Percentiles rank a stretch among this genome's conserved stretches.
phyloP scores from a whole-genome alignment of 2,329 filamentous ascomycete genomes.

The Neofusicoccum kwambonambiense region DNA sequence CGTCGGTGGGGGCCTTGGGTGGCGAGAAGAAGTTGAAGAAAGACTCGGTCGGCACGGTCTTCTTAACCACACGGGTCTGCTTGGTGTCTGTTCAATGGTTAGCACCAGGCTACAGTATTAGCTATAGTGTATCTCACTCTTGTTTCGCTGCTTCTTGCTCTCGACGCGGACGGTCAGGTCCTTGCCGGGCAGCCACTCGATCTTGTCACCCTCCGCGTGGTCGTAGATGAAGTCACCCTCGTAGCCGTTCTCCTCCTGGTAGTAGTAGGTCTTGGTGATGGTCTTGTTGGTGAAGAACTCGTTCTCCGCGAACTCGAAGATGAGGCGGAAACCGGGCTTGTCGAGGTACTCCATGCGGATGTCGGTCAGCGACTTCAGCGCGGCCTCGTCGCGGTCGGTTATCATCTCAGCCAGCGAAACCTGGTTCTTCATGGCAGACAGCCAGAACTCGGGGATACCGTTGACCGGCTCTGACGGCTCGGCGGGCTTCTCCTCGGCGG shows the following conservation, averaged over 20 bases:
- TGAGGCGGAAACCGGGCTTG: constrained; percentile 94
- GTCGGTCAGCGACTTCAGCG: constrained; percentile 84
- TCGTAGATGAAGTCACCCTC: constrained; percentile 99
- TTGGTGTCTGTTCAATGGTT: constrained; percentile 74
- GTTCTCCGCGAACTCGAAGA: constrained; percentile 95
- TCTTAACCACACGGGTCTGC: constrained; percentile 98
- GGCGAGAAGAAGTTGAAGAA: constrained; percentile 99
- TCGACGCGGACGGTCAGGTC: constrained; percentile 93
- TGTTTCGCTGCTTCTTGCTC: constrained; percentile 99
- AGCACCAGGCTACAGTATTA: neutral
- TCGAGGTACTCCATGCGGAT: constrained; percentile 99
- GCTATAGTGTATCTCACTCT: constrained; percentile 65
- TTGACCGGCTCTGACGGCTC: constrained; percentile 57
- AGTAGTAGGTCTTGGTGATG: constrained; percentile 97
- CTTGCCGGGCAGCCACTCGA: constrained; percentile 91
- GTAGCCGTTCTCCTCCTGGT: constrained; percentile 98
- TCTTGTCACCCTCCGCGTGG: constrained; percentile 96
- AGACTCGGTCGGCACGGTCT: constrained; percentile 96
- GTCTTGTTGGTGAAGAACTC: constrained; percentile 97
- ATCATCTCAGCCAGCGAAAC: constrained; percentile 97
- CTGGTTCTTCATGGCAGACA: constrained; percentile 99
- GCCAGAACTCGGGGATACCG: constrained; percentile 98
- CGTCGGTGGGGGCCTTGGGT: constrained; percentile 77
- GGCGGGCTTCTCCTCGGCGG: constrained; percentile 58
- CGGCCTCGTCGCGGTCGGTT: constrained; percentile 93